Evolutionary conservation across 805 yeast genomes (phyloP), one percentile per base, ranked within the genome.

Genomic region (Suhomyces tanzawaensis): DNA sequence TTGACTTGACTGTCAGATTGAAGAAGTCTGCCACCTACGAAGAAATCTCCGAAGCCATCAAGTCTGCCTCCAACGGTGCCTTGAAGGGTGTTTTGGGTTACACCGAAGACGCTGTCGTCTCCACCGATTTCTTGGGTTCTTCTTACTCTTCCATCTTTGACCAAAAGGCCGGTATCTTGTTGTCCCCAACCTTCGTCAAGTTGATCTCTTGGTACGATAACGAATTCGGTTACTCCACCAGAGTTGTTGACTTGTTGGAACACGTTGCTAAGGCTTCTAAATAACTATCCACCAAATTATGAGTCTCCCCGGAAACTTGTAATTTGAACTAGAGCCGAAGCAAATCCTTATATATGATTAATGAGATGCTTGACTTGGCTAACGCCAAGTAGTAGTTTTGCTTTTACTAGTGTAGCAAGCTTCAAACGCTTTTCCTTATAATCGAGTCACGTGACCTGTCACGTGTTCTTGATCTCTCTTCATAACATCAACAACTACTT

Each of bases 141-240:
- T 37, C 41, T 35, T 49, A 58, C 51, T 60, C 65, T 15, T 57
- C 64, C 24, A 45, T 60, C 45, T 60, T 58, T 39, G 65, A 60
- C 52, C 50, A 53, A 34, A 58, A 58, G 53, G 65, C 65, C 32
- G 65, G 65, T 51, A 60, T 60, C 50, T 55, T 58, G 49, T 58
- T 60, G 52, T 52, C 63, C 39, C 65, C 65, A 39, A 58, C 57
- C 32, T 60, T 60, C 42, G 65, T 58, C 44, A 60, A 60, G 52
- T 60, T 60, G 57, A 53, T 60, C 46, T 49, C 65, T 36, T 60
- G 65, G 65, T 60, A 60, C 57, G 65, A 60, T 46, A 60, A 60
- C 52, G 65, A 60, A 44, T 60, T 48, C 53, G 65, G 65, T 42
- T 60, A 60, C 57, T 60, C 65, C 41, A 57, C 60, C 54, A 58